These are phyloP conservation scores for Citrus maxima DNA, from an alignment of 345 rosid species.

Conservation along the genomic window DNA sequence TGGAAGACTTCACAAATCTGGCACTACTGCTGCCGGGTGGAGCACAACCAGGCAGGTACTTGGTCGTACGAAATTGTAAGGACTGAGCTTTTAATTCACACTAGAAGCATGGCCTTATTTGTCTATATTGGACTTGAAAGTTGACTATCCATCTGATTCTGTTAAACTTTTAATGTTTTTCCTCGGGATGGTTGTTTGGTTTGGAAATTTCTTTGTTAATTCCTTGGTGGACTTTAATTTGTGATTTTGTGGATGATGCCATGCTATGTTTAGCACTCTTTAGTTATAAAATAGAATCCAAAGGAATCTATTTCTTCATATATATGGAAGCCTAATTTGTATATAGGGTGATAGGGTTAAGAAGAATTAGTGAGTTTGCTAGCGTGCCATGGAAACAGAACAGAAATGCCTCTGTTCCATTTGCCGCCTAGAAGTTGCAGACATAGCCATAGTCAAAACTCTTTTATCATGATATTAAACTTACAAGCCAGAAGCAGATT, in stretches of 20 bases:
- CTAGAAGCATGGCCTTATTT: background rate
- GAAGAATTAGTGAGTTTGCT: background rate
- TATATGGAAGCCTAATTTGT: background rate
- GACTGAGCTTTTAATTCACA: constrained; percentile 16
- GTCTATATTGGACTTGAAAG: background rate
- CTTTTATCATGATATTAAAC: background rate
- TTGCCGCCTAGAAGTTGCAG: background rate
- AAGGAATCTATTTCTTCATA: background rate
- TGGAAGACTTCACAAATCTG: constrained; percentile 88
- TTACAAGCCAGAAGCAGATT: background rate
- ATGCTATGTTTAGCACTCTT: background rate
- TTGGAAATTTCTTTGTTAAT: background rate
- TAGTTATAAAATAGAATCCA: background rate
- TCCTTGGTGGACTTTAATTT: background rate
- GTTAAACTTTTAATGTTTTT: background rate
- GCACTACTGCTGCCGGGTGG: constrained; percentile 88
- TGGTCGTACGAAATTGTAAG: constrained; percentile 70
- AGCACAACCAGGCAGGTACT: constrained; percentile 86
- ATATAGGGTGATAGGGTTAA: background rate
- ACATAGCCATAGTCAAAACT: background rate
- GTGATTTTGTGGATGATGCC: background rate
- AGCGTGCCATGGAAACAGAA: background rate
- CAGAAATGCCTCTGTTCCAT: background rate
- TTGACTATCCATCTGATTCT: background rate
- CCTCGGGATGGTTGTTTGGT: background rate